These are phyloP conservation scores for Apiotrichum porosum DNA, from an alignment of 1,284 basidiomycete species.

Conservation along the genomic window DNA sequence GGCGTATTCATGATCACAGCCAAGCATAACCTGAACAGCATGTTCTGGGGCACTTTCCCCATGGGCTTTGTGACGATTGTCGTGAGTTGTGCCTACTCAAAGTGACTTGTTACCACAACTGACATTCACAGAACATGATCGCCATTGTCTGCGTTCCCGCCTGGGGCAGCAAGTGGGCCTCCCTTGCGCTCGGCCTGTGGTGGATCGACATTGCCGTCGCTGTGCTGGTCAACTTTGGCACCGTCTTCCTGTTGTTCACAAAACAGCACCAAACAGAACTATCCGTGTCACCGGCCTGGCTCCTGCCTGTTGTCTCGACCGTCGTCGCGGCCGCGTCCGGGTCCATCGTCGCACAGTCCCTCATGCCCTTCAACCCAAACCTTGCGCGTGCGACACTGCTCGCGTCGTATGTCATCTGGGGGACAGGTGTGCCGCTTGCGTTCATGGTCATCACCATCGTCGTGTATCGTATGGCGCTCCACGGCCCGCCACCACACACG, in stretches of 20 bases:
- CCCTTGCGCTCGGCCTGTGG: conserved; percentile 65
- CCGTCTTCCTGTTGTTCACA: conserved; percentile 63
- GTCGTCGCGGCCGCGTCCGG: conserved; percentile 66
- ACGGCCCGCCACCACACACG: conserved; percentile 49
- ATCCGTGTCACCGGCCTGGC: conserved; percentile 59
- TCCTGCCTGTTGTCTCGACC: conserved; percentile 67
- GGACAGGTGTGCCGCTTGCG: conserved; percentile 52
- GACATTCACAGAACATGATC: conserved; percentile 47
- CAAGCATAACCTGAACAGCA: conserved; percentile 59
- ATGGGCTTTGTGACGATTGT: conserved; percentile 69
- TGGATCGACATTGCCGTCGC: conserved; percentile 64
- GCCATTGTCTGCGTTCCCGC: conserved; percentile 47
- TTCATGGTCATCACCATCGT: conserved; percentile 59
- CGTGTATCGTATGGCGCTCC: conserved; percentile 50
- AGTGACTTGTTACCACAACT: not conserved
- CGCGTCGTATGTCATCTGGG: conserved; percentile 51
- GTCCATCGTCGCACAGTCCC: conserved; percentile 55
- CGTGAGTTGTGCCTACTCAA: conserved; percentile 26
- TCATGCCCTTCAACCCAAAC: conserved; percentile 51
- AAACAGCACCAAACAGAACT: conserved; percentile 58
- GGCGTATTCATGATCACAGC: conserved; percentile 58
- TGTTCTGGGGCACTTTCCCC: conserved; percentile 64
- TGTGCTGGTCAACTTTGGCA: conserved; percentile 58
- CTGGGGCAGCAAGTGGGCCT: conserved; percentile 57
- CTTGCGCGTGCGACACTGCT: conserved; percentile 58